Evolutionary conservation across 106 monocot species (phyloP).

Genomic region (Triglochin maritima): DNA sequence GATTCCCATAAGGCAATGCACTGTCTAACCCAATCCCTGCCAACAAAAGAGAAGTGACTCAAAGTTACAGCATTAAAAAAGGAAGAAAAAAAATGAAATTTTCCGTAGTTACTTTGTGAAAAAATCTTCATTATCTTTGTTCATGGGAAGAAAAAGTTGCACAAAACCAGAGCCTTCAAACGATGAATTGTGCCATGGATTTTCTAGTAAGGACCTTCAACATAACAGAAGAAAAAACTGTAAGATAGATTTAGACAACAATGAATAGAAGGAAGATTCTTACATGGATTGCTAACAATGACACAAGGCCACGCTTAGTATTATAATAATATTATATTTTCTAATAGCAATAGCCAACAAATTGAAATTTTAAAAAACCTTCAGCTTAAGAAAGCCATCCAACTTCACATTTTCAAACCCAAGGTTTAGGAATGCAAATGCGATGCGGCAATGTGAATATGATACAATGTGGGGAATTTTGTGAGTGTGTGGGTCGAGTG

Average conservation of each 20-base stretch:
- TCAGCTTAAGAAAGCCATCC: too few relatives aligned
- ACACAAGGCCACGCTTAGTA: too few relatives aligned
- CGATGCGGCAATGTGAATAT: too few relatives aligned
- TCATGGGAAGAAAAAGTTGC: constrained; percentile 74
- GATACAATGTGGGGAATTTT: too few relatives aligned
- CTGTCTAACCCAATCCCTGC: constrained; percentile 68
- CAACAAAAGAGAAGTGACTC: background rate
- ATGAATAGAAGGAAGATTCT: background rate
- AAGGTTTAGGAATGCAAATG: too few relatives aligned
- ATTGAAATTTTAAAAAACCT: too few relatives aligned
- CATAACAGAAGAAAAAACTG: constrained; percentile 2
- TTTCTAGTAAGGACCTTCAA: constrained; percentile 66
- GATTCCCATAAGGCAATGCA: constrained; percentile 69
- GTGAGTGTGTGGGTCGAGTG: too few relatives aligned
- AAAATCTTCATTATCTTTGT: constrained; percentile 55
- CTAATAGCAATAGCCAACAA: too few relatives aligned
- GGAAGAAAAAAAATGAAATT: background rate
- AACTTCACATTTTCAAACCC: too few relatives aligned
- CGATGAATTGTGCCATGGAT: constrained; percentile 94
- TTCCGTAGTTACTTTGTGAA: constrained; percentile 45
- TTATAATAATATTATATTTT: too few relatives aligned
- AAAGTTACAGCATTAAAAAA: background rate
- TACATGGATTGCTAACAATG: background rate
- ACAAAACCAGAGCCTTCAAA: constrained; percentile 93
- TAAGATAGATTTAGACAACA: background rate